Conservation (phyloP, 1,284 basidiomycete species). For the Garcileccinum viscosum region DNA sequence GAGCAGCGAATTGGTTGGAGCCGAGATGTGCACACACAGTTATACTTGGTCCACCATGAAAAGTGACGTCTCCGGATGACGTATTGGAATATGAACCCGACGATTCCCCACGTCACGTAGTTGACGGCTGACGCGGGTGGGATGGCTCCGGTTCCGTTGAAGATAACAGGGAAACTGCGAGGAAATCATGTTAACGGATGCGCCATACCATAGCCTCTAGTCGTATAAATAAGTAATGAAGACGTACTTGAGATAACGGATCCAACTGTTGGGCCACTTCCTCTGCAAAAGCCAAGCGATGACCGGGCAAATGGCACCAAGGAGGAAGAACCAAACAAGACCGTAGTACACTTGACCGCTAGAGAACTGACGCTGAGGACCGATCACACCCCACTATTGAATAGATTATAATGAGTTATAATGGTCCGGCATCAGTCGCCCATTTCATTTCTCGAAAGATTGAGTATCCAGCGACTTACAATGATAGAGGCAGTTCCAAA, state of each 20-base stretch:
- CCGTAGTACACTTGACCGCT: conserved; percentile 34
- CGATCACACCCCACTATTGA: conserved; percentile 46
- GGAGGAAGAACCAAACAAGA: conserved; percentile 62
- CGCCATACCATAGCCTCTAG: background rate
- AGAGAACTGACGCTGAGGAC: conserved; percentile 45
- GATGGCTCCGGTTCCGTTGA: conserved; percentile 57
- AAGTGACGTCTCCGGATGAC: conserved; percentile 56
- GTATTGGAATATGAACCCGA: conserved; percentile 63
- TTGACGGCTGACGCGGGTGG: conserved; percentile 56
- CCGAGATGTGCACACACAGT: conserved; percentile 38
- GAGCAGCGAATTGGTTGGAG: background rate
- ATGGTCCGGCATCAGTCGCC: background rate
- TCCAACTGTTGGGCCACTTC: conserved; percentile 50
- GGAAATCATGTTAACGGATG: background rate
- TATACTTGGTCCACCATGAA: conserved; percentile 64
- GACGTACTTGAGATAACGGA: conserved; percentile 53
- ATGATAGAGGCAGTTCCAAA: conserved; percentile 48
- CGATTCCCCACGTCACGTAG: conserved; percentile 57
- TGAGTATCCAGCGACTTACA: conserved; percentile 12
- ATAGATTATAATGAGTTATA: background rate
- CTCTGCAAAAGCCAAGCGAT: conserved; percentile 45
- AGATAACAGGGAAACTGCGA: conserved; percentile 54
- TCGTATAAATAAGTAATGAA: background rate
- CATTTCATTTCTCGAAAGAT: background rate
- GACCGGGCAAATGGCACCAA: conserved; percentile 55